phyloP scores from a whole-genome alignment of 192 early-diverging fungal genomes.

The Piromyces sp. region DNA sequence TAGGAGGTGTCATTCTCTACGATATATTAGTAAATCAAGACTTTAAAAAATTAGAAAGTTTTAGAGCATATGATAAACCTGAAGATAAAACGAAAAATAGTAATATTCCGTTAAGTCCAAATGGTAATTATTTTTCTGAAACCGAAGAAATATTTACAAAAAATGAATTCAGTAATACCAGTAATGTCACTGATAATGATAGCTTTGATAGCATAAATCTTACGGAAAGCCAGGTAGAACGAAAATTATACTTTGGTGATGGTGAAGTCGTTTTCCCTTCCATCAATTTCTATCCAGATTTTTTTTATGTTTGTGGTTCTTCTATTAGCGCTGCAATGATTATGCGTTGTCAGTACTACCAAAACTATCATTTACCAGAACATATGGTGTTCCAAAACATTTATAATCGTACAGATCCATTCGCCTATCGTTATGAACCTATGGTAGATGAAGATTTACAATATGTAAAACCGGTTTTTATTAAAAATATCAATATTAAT shows the following conservation, averaged over 20 bases:
- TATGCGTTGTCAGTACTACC: neutral
- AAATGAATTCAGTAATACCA: no score
- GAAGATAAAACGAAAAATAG: neutral
- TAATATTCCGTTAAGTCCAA: no score
- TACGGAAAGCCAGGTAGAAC: neutral
- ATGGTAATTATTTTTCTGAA: no score
- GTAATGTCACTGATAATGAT: no score
- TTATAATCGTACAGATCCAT: neutral
- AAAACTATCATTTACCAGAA: neutral
- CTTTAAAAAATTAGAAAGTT: neutral
- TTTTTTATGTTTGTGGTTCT: neutral
- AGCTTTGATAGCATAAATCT: neutral
- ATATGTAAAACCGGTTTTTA: neutral
- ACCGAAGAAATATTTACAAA: no score
- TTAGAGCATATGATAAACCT: neutral
- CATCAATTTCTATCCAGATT: neutral
- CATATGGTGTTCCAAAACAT: neutral
- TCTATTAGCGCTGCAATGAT: neutral
- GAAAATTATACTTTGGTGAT: neutral
- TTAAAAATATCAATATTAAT: neutral
- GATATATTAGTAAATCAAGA: constrained; percentile 35
- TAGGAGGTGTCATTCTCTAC: constrained; percentile 50
- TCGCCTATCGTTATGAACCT: neutral
- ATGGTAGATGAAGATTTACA: neutral
- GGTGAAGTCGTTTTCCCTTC: neutral